Evolutionary conservation across 2,329 filamentous ascomycete species (phyloP), one percentile per base, ranked within the genome.

Genomic region (Raffaelea arxii): DNA sequence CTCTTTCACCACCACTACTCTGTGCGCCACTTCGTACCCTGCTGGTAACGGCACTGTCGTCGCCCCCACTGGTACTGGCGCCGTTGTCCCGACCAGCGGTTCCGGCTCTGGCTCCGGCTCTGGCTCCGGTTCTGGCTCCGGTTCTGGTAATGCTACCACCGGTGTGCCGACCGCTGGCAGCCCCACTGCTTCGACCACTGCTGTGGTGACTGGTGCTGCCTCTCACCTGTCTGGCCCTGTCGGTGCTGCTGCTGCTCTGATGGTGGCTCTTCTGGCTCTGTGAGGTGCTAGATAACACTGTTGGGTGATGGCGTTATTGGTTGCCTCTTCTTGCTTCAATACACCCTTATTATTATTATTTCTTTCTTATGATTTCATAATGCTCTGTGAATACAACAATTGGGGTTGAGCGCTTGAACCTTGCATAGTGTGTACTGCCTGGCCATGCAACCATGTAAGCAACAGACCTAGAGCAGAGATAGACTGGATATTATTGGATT

Each of bases 251-350:
- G 54, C 54, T 24, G 60, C 57, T 27, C 50, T 60, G 37, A 54
- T 63, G 52, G 55, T 51, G 14, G 61, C 57, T 21, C 56, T 64
- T 35, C 55, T 64, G 42, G 55, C 57, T 42, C 49, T 64, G 47
- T 65, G 58, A 61, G 53, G n/a, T 39, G 6, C 16, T 12, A 36
- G 32, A 6, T n/a, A 36, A 12, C 32, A 36, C 19, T 9, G 16
- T 30, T 12, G 6, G 16, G 16, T 36, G 32, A 36, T 18, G 32
- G 32, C 32, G 30, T 3, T 37, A 9, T 27, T 25, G 21, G 14
- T 36, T 24, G 16, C 6, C 32, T 23, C 39, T 25, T 42, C 25
- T 11, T 36, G 25, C 16, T 36, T 36, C 32, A n/a, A 12, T n/a
- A 6, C n/a, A 19, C 22, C 22, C 10, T 42, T 47, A 35, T 38